Evolutionary conservation across 768 basidiomycete species (phyloP).

Genomic region (Phanerodontia chrysosporium): DNA sequence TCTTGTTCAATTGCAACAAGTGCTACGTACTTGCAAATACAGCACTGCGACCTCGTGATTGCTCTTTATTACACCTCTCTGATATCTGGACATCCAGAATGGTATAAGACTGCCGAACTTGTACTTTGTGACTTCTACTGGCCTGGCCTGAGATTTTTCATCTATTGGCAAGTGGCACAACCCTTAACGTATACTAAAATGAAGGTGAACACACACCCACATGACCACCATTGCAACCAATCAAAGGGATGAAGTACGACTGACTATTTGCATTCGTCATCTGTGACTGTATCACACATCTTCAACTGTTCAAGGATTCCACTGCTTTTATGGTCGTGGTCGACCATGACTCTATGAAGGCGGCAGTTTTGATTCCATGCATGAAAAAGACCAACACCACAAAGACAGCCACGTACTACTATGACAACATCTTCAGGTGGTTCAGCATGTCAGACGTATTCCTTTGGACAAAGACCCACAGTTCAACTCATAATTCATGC

Average conservation of each 20-base stretch:
- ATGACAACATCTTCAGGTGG: background rate
- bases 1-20: background rate
- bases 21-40: background rate
- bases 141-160: slow-evolving; percentile 20
- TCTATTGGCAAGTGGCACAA: slow-evolving; percentile 20
- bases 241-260: background rate
- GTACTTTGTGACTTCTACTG: slow-evolving; percentile 26
- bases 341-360: background rate
- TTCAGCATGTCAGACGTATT: slow-evolving; percentile 7
- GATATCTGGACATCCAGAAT: slow-evolving; percentile 26
- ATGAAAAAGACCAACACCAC: slow-evolving; percentile 26
- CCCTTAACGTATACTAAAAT: slow-evolving; percentile 26
- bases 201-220: slow-evolving; percentile 17
- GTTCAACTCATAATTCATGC: background rate
- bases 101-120: slow-evolving; percentile 20
- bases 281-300: slow-evolving; percentile 21
- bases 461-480: slow-evolving; percentile 7
- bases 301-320: slow-evolving; percentile 9
- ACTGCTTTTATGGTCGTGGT: background rate
- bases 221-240: slow-evolving; percentile 9
- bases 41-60: background rate
- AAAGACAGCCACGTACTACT: background rate
- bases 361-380: slow-evolving; percentile 27
- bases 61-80: slow-evolving; percentile 22
- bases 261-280: slow-evolving; percentile 17